phyloP scores from a whole-genome alignment of 139 green algal species.

The Chlorella ohadii region DNA sequence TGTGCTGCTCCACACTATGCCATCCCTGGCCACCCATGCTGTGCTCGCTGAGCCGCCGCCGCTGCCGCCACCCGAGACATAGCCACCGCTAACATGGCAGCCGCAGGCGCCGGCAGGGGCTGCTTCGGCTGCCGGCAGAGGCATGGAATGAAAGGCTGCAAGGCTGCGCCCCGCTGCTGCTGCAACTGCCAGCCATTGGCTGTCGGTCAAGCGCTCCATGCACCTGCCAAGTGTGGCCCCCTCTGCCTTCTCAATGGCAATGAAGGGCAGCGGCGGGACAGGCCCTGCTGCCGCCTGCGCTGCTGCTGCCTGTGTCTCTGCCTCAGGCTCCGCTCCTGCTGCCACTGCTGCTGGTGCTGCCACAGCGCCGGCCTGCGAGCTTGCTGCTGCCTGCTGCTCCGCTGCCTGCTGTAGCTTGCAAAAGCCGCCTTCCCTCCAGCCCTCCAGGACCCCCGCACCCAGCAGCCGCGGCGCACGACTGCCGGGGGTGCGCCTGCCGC shows the following conservation, averaged over 20 bases:
- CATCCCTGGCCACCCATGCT: constrained; percentile 3
- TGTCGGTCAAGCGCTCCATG: background rate
- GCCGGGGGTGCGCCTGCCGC: background rate
- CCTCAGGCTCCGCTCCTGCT: background rate
- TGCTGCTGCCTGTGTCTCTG: background rate
- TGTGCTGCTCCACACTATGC: constrained; percentile 7
- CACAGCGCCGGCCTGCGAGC: background rate
- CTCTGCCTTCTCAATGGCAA: background rate
- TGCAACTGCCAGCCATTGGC: background rate
- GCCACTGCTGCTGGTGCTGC: background rate
- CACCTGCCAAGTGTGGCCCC: constrained; percentile 18
- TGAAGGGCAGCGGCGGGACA: background rate
- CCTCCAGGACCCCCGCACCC: background rate
- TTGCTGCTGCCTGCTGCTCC: too few species aligned
- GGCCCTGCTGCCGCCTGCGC: too few species aligned
- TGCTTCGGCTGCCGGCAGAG: constrained; percentile 11
- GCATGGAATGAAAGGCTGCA: constrained; percentile 23
- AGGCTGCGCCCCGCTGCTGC: constrained; percentile 12
- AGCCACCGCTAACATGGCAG: too few species aligned
- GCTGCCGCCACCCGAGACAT: background rate
- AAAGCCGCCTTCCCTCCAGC: background rate
- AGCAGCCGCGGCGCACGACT: background rate
- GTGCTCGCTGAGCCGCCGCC: background rate
- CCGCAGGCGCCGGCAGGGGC: background rate
- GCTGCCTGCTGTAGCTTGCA: too few species aligned